phyloP scores from a whole-genome alignment of 345 rosid genomes.

The Viola odorata region DNA sequence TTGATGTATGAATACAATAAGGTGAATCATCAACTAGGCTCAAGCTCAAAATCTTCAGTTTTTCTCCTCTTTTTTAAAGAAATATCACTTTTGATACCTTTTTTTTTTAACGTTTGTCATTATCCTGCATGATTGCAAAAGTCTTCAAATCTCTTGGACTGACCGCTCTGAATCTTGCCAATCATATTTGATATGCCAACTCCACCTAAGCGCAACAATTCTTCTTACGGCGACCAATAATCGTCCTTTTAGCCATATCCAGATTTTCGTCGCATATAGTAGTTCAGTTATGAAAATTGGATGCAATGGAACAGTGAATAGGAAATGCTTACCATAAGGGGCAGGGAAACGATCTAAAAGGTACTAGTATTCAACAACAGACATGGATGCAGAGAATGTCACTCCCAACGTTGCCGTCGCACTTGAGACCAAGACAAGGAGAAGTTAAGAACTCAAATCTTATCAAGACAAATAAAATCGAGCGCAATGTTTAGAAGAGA shows the following conservation, averaged over 20 bases:
- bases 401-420: slow-evolving; percentile 8
- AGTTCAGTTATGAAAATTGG: too few relatives aligned
- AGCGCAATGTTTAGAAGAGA: neutral
- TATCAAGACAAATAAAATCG: too few relatives aligned
- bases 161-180: slow-evolving; percentile 1
- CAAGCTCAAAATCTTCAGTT: too few relatives aligned
- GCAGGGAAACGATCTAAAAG: slow-evolving; percentile 8
- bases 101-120: too few relatives aligned
- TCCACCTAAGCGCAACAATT: neutral
- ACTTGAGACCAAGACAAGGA: neutral
- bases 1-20: too few relatives aligned
- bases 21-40: too few relatives aligned
- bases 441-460: neutral
- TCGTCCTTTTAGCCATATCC: too few relatives aligned
- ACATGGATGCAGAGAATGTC: slow-evolving; percentile 8
- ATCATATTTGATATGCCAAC: slow-evolving; percentile 9
- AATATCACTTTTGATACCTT: too few relatives aligned
- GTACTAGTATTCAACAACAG: slow-evolving; percentile 6
- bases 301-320: too few relatives aligned
- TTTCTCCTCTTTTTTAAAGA: too few relatives aligned
- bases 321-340: slow-evolving; percentile 2
- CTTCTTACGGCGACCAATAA: neutral
- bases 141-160: slow-evolving; percentile 6
- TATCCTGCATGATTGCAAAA: neutral
- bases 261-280: too few relatives aligned